These are phyloP conservation scores for Quercus tomentella DNA, from an alignment of 331 rosid species.

Conservation along the genomic window DNA sequence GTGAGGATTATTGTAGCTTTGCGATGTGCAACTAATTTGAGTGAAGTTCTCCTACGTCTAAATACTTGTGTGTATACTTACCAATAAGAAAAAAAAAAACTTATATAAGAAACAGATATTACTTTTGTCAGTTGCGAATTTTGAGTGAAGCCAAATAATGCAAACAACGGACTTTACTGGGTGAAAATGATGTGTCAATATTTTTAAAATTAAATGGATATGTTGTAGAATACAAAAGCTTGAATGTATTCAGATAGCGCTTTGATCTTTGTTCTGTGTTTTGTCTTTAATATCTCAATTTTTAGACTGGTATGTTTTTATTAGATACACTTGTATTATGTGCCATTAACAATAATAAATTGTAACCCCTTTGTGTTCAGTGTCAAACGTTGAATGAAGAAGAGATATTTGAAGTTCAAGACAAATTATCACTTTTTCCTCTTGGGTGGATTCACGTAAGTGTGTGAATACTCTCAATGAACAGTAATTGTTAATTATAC, in stretches of 20 bases:
- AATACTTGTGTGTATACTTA: no score
- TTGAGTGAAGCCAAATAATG: not conserved
- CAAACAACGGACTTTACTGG: not conserved
- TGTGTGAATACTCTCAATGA: constrained; percentile 16
- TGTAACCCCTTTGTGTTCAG: constrained; percentile 35
- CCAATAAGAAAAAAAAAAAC: no score
- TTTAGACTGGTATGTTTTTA: not conserved
- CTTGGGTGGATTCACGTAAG: constrained; percentile 99
- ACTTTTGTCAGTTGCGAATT: not conserved
- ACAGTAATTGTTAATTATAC: not conserved
- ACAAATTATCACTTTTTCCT: constrained; percentile 81
- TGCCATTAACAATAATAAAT: not conserved
- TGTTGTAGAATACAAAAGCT: not conserved
- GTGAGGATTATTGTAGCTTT: no score
- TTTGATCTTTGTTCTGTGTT: not conserved
- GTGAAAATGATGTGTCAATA: not conserved
- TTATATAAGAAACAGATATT: no score
- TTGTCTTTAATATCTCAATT: not conserved
- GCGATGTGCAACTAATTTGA: no score
- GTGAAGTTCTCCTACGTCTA: no score
- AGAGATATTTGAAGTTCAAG: constrained; percentile 99
- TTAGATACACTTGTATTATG: not conserved
- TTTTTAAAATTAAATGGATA: not conserved
- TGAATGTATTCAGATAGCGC: not conserved
- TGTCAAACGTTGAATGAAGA: constrained; percentile 96